Evolutionary conservation across 2,329 filamentous ascomycete genomes (phyloP).

Genomic region (Diaporthe capsici): DNA sequence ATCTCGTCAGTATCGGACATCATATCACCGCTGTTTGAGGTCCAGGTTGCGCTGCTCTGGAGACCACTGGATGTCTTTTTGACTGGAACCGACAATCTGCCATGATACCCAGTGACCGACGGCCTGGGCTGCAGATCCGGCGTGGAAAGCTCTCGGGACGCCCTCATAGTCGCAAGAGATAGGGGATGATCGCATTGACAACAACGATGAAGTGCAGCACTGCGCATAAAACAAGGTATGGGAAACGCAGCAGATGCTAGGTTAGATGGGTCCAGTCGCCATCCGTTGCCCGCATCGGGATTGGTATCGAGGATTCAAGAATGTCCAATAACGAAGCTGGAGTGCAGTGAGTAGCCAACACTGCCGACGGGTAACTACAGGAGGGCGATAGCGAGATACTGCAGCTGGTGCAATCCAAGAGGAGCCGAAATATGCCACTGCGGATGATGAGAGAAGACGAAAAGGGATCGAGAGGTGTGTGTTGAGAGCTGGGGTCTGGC

Average conservation of each 20-base stretch:
- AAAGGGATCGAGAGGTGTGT: conserved; percentile 7
- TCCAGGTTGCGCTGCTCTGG: conserved; percentile 69
- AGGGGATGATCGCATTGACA: conserved; percentile 21
- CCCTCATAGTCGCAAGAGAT: conserved; percentile 24
- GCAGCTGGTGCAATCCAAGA: conserved; percentile 33
- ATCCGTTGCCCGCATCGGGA: conserved; percentile 3
- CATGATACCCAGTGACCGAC: conserved; percentile 36
- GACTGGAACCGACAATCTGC: conserved; percentile 33
- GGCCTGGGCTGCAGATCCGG: conserved; percentile 41
- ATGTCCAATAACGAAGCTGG: conserved; percentile 40
- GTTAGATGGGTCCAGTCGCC: conserved; percentile 8
- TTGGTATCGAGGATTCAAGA: conserved; percentile 27
- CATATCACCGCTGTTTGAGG: conserved; percentile 66
- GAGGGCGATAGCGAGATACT: conserved; percentile 37
- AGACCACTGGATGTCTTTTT: conserved; percentile 40
- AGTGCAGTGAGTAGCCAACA: conserved; percentile 33
- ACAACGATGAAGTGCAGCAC: conserved; percentile 21
- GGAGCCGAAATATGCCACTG: conserved; percentile 23
- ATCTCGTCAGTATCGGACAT: conserved; percentile 64
- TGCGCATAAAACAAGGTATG: conserved; percentile 30
- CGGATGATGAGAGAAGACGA: conserved; percentile 3
- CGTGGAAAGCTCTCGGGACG: conserved; percentile 33
- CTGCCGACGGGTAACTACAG: conserved; percentile 39
- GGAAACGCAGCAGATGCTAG: conserved; percentile 8
- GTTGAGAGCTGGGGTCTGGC: background rate